phyloP scores from a whole-genome alignment of 495 filamentous ascomycete genomes.

The Patellaria atrata region DNA sequence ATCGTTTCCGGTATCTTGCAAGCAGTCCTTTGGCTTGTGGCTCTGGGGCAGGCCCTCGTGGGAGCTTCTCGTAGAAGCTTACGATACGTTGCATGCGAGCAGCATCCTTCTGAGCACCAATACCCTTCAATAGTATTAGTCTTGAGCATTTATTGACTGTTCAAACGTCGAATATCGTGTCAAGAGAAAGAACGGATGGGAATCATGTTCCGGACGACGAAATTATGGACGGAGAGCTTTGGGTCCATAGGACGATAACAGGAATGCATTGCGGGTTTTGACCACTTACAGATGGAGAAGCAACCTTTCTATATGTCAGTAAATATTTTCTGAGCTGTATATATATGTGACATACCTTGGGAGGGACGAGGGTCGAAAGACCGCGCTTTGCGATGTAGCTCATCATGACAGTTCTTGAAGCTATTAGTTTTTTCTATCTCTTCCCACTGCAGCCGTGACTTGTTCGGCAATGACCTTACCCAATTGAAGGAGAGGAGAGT shows the following conservation, averaged over 20 bases:
- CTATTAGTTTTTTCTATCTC: neutral
- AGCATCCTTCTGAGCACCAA: constrained; percentile 87
- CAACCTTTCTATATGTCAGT: no score
- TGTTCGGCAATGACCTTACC: no score
- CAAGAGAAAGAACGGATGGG: no score
- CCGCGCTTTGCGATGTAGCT: constrained; percentile 75
- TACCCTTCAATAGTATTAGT: constrained; percentile 41
- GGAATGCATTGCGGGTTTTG: no score
- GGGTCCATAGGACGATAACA: no score
- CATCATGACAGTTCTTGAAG: constrained; percentile 48
- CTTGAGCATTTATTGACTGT: neutral
- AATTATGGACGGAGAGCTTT: no score
- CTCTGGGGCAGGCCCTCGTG: constrained; percentile 73
- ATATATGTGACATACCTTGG: constrained; percentile 54
- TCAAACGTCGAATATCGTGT: neutral
- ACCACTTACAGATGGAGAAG: constrained; percentile 78
- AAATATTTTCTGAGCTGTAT: constrained; percentile 20
- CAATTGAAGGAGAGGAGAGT: no score
- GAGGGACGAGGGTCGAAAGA: constrained; percentile 96
- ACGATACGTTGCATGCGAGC: constrained; percentile 91
- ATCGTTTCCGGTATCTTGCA: constrained; percentile 77
- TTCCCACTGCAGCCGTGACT: neutral
- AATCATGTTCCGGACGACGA: no score
- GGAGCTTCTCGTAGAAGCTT: constrained; percentile 95
- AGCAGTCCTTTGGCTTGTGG: constrained; percentile 64